A percentile compares a stretch with the other conserved stretches of the same genome.
phyloP scores from a whole-genome alignment of 305 asterid genomes.

The Rubia tinctorum region DNA sequence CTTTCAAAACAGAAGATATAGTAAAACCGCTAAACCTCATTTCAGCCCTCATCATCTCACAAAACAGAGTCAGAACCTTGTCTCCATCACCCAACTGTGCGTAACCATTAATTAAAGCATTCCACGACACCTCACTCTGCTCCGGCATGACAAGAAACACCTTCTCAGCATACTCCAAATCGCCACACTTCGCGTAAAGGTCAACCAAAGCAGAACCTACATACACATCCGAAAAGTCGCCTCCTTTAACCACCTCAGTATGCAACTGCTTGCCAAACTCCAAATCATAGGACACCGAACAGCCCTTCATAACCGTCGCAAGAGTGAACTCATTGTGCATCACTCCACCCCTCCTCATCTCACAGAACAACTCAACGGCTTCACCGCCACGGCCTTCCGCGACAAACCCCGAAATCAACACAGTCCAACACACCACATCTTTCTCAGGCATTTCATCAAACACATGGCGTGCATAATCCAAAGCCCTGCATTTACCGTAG shows the following conservation, averaged over 20 bases:
- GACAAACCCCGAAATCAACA: slow-evolving; percentile 76
- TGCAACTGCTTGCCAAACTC: slow-evolving; percentile 76
- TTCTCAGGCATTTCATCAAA: slow-evolving; percentile 54
- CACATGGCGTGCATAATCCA: slow-evolving; percentile 34
- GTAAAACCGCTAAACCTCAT: slow-evolving; percentile 58
- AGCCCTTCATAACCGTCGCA: slow-evolving; percentile 71
- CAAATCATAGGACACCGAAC: slow-evolving; percentile 56
- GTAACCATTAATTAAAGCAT: slow-evolving; percentile 74
- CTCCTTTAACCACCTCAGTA: slow-evolving; percentile 61
- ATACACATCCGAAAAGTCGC: slow-evolving; percentile 54
- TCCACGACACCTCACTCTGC: slow-evolving; percentile 74
- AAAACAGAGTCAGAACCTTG: slow-evolving; percentile 52
- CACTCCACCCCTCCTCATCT: slow-evolving; percentile 60
- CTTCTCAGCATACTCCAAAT: slow-evolving; percentile 55
- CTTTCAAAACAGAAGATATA: slow-evolving; percentile 69
- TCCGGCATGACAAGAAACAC: slow-evolving; percentile 63
- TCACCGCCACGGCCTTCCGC: slow-evolving; percentile 56
- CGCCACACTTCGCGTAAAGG: slow-evolving; percentile 66
- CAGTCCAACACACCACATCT: slow-evolving; percentile 84
- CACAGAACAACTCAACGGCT: slow-evolving; percentile 52
- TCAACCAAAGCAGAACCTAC: slow-evolving; percentile 75
- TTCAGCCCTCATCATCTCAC: slow-evolving; percentile 55
- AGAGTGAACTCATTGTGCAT: slow-evolving; percentile 74
- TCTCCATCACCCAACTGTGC: slow-evolving; percentile 66
- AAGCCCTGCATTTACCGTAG: slow-evolving; percentile 65